Conservation (phyloP, 352 stramenopile species). For the Phytophthora rubi region DNA sequence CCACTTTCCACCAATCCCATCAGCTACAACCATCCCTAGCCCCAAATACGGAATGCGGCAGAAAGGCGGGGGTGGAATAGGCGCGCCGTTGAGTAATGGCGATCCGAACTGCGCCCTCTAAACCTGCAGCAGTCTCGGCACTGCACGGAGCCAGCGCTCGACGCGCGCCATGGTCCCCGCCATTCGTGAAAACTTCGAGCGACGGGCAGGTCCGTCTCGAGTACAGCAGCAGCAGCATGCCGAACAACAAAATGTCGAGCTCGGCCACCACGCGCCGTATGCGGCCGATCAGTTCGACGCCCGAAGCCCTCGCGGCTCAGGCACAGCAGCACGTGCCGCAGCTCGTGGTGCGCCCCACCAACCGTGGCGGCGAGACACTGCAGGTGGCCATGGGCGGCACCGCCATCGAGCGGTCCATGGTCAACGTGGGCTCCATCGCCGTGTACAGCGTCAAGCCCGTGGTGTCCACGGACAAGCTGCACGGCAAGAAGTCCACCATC, state of each 20-base stretch:
- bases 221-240: slow-evolving; percentile 31
- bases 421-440: slow-evolving; percentile 59
- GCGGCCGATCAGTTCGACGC: slow-evolving; percentile 30
- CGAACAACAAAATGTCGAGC: slow-evolving; percentile 46
- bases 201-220: slow-evolving; percentile 22
- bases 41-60: slow-evolving; percentile 23
- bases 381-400: slow-evolving; percentile 66
- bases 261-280: slow-evolving; percentile 27
- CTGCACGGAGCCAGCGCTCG: slow-evolving; percentile 34
- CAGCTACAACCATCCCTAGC: not conserved
- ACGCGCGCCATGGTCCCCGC: slow-evolving; percentile 3
- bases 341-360: slow-evolving; percentile 49
- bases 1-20: slow-evolving; percentile 11
- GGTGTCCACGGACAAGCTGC: slow-evolving; percentile 33
- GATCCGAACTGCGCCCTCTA: slow-evolving; percentile 1
- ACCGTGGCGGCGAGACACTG: slow-evolving; percentile 38
- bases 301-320: slow-evolving; percentile 19
- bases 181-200: slow-evolving; percentile 44
- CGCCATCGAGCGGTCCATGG: slow-evolving; percentile 70
- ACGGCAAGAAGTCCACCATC: slow-evolving; percentile 54
- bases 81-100: slow-evolving; percentile 25
- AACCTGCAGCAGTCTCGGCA: slow-evolving; percentile 7
- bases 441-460: slow-evolving; percentile 69
- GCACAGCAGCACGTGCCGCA: slow-evolving; percentile 41
- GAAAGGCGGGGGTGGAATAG: slow-evolving; percentile 34